Conservation (phyloP, 768 basidiomycete species). For the Termitomyces sp. region DNA sequence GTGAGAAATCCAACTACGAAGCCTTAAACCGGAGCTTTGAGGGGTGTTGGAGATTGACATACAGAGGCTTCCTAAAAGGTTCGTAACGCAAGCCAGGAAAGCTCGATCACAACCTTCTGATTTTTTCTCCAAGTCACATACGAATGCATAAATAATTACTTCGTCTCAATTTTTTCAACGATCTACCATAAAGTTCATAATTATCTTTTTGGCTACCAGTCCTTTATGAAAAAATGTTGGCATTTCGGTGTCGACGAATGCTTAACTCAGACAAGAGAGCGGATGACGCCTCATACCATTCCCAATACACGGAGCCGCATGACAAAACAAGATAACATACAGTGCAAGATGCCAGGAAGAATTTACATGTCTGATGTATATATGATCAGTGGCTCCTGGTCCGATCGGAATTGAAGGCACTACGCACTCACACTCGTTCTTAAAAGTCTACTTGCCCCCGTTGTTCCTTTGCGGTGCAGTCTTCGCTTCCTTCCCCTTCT, state of each 20-base stretch:
- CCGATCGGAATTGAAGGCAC: not conserved
- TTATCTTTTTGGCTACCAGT: too few relatives aligned
- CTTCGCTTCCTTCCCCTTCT: conserved; percentile 43
- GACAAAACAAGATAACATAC: not conserved
- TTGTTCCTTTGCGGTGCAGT: conserved; percentile 26
- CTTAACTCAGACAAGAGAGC: not conserved
- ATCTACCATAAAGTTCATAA: too few relatives aligned
- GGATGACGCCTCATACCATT: not conserved
- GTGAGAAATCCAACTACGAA: too few relatives aligned
- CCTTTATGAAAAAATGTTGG: not conserved
- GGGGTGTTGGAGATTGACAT: too few relatives aligned
- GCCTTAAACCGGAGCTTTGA: too few relatives aligned
- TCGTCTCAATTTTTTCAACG: too few relatives aligned
- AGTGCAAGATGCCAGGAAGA: not conserved
- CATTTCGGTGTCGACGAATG: not conserved
- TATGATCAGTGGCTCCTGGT: not conserved
- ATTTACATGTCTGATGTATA: not conserved
- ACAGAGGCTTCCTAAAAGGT: too few relatives aligned
- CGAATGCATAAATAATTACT: too few relatives aligned
- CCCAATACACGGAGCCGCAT: not conserved
- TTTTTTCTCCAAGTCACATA: too few relatives aligned
- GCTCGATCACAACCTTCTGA: too few relatives aligned
- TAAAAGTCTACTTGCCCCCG: conserved; percentile 8
- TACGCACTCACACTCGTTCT: not conserved
- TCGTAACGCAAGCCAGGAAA: too few relatives aligned